Conservation (phyloP, 192 early-diverging fungal species). For the Paraglomus occultum region DNA sequence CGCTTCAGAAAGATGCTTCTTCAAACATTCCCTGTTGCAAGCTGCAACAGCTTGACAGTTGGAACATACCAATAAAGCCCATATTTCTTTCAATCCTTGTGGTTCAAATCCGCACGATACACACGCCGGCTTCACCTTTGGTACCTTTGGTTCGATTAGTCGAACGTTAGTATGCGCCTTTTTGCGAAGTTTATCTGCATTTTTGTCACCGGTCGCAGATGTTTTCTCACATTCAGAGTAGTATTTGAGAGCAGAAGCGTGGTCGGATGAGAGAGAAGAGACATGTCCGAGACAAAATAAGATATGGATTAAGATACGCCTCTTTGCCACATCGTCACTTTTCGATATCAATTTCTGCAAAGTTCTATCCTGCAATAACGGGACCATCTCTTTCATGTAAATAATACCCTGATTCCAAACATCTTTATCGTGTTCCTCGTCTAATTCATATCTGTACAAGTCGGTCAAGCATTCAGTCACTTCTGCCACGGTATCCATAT, state of each 20-base stretch:
- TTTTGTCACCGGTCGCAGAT: not conserved
- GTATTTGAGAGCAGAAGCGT: not conserved
- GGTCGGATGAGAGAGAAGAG: not conserved
- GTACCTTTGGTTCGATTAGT: constrained; percentile 9
- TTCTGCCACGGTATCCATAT: not conserved
- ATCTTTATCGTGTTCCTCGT: not conserved
- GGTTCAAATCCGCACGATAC: not conserved
- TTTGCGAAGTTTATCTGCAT: constrained; percentile 14
- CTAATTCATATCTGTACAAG: constrained; percentile 2
- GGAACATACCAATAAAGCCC: constrained; percentile 16
- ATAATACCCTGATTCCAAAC: constrained; percentile 10
- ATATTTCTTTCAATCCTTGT: constrained; percentile 2
- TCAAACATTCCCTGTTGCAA: constrained; percentile 14
- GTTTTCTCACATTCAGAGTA: not conserved
- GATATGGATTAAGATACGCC: constrained; percentile 2
- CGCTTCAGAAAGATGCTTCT: not conserved
- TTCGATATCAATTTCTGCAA: not conserved
- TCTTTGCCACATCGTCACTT: not conserved
- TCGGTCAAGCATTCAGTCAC: not conserved
- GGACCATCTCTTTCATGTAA: constrained; percentile 7
- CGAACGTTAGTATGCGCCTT: constrained; percentile 6
- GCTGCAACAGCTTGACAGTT: constrained; percentile 19
- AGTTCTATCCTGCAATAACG: not conserved
- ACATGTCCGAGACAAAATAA: not conserved
- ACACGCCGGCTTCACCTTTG: constrained; percentile 2